Conservation (phyloP, 2,329 filamentous ascomycete species). For the Xylariaceae sp. region DNA sequence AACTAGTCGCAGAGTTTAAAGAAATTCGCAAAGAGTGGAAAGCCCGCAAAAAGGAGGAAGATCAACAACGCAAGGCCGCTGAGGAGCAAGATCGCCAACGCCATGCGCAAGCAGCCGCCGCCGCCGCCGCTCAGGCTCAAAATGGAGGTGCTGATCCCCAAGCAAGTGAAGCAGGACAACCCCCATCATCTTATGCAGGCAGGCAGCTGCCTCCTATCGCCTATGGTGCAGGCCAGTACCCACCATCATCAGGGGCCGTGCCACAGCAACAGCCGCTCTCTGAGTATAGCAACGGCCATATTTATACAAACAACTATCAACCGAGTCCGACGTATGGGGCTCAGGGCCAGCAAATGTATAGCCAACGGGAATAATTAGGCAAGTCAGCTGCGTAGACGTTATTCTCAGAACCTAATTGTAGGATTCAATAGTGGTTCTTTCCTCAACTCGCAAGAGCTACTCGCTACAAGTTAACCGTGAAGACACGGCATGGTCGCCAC, state of each 20-base stretch:
- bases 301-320: slow-evolving; percentile 61
- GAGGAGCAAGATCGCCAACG: slow-evolving; percentile 81
- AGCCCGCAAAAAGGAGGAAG: slow-evolving; percentile 98
- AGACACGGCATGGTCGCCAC: too few relatives aligned
- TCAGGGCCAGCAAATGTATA: slow-evolving; percentile 66
- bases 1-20: slow-evolving; percentile 79
- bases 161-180: slow-evolving; percentile 58
- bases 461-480: too few relatives aligned
- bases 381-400: too few relatives aligned
- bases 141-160: slow-evolving; percentile 57
- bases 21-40: slow-evolving; percentile 99
- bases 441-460: too few relatives aligned
- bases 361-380: slow-evolving; percentile 60
- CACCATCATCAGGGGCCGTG: slow-evolving; percentile 62
- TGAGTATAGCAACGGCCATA: slow-evolving; percentile 60
- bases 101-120: slow-evolving; percentile 48
- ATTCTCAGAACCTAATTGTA: too few relatives aligned
- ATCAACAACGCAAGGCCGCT: slow-evolving; percentile 84
- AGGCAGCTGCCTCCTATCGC: slow-evolving; percentile 78
- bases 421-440: too few relatives aligned
- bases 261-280: slow-evolving; percentile 53
- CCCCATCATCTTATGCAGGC: slow-evolving; percentile 62
- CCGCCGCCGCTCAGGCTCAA: slow-evolving; percentile 60
- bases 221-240: slow-evolving; percentile 74
- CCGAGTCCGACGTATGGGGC: slow-evolving; percentile 57